Conservation (phyloP, 1,139 yeast genomes). For the Insectozyma bohioensis region DNA sequence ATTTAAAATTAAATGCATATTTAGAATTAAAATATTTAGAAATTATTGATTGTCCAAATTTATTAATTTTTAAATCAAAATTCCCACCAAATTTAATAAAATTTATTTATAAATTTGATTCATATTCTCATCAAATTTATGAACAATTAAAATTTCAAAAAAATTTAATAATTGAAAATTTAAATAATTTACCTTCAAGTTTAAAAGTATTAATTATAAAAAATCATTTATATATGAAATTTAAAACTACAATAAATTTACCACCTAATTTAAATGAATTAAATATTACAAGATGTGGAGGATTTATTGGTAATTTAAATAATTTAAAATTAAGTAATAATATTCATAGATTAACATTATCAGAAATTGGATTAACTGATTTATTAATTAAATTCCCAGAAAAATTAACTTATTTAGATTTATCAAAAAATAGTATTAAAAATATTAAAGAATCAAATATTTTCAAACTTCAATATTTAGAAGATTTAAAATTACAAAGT, state of each 20-base stretch:
- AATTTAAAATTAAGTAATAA: conserved; percentile 4
- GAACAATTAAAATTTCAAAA: background rate
- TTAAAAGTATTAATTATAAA: conserved; percentile 9
- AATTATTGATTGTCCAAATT: conserved; percentile 11
- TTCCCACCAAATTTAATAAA: conserved; percentile 8
- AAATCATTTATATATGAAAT: conserved; percentile 9
- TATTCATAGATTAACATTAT: conserved; percentile 8
- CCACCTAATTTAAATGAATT: conserved; percentile 9
- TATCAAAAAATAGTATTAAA: conserved; percentile 10
- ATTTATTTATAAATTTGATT: conserved; percentile 4
- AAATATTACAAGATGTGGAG: conserved; percentile 7
- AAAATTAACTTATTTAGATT: conserved; percentile 8
- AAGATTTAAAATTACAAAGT: conserved; percentile 9
- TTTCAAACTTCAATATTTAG: conserved; percentile 4
- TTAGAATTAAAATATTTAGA: conserved; percentile 6
- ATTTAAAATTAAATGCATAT: conserved; percentile 8
- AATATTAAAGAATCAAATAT: conserved; percentile 8
- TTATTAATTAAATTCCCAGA: conserved; percentile 10
- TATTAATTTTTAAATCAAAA: conserved; percentile 7
- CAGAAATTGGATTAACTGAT: conserved; percentile 8
- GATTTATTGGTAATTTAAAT: conserved; percentile 7
- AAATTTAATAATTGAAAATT: background rate
- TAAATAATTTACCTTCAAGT: conserved; percentile 6
- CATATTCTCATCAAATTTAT: background rate
- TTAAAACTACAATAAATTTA: conserved; percentile 5